Evolutionary conservation across 1,284 basidiomycete genomes (phyloP).

Genomic region (Salmacisia buchloeana): DNA sequence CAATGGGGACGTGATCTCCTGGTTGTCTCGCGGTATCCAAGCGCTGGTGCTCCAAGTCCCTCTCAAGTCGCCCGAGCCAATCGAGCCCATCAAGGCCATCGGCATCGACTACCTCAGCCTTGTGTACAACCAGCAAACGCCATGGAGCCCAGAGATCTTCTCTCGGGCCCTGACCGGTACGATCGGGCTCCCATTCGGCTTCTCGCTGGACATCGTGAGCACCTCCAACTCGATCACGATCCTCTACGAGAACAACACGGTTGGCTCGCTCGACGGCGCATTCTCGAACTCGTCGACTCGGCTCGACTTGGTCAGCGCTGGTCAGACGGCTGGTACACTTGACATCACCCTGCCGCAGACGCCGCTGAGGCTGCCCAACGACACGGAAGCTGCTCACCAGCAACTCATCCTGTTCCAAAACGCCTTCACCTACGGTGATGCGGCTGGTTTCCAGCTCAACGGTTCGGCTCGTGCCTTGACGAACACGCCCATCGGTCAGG

Average conservation of each 20-base stretch:
- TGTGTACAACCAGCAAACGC: slow-evolving; percentile 58
- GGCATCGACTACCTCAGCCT: slow-evolving; percentile 63
- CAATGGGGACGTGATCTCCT: slow-evolving; percentile 60
- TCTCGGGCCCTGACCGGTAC: slow-evolving; percentile 62
- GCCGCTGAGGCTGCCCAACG: slow-evolving; percentile 57
- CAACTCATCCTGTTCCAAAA: slow-evolving; percentile 48
- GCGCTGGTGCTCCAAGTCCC: slow-evolving; percentile 61
- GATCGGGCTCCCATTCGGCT: slow-evolving; percentile 72
- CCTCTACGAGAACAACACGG: slow-evolving; percentile 59
- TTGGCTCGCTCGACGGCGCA: slow-evolving; percentile 52
- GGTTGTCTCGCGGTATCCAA: slow-evolving; percentile 64
- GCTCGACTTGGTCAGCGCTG: slow-evolving; percentile 46
- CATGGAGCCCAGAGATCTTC: slow-evolving; percentile 62
- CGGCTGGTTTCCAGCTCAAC: slow-evolving; percentile 60
- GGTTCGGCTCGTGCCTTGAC: slow-evolving; percentile 65
- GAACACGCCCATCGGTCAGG: slow-evolving; percentile 62
- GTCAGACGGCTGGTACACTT: slow-evolving; percentile 64
- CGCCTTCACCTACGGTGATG: slow-evolving; percentile 54
- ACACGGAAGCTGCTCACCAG: slow-evolving; percentile 54
- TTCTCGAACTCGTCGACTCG: slow-evolving; percentile 21
- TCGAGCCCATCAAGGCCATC: slow-evolving; percentile 67
- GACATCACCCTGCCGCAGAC: slow-evolving; percentile 63
- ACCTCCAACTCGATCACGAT: slow-evolving; percentile 63
- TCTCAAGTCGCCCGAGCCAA: slow-evolving; percentile 59
- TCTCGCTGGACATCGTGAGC: slow-evolving; percentile 61